Base-by-base conservation (phyloP, 257 asterid genomes). In the Voacanga thouarsii region DNA sequence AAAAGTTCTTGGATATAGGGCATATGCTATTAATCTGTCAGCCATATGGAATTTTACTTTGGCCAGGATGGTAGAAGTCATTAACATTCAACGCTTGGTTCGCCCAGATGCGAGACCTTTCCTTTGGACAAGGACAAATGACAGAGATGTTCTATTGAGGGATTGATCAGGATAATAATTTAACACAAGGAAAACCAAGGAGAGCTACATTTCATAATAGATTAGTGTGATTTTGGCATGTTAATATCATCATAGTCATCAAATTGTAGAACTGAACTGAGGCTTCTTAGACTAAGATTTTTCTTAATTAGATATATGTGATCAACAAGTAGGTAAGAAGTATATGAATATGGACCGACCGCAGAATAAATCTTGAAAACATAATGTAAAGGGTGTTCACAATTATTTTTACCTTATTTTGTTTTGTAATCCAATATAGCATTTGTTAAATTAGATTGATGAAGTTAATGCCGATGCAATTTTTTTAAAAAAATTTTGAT, bases 261-360 rank as follows among this genome's bases (percentile, higher is more conserved):
- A 69, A 45, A 43, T 10, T 9, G 1, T 69, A 10, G n/a, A 49
- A 53, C 2, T n/a, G 68, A 74, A 37, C 23, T 64, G 30, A 37
- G 68, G 43, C 26, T 15, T 51, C 23, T 12, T n/a, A 21, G 41
- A 7, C 56, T 57, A 4, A 43, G n/a, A 60, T 30, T 12, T 14
- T 44, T 44, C 28, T 16, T 72, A 21, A 28, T 45, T n/a, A 4
- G 70, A 59, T 43, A 44, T 43, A 41, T 23, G 44, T 18, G 12
- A 60, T 43, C 68, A 33, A 49, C 45, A 47, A 10, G 50, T 8
- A 14, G 11, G n/a, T 21, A 30, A 5, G 21, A 37, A 63, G 50
- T 59, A 78, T 72, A 71, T 59, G 71, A 78, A 47, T 41, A 67
- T 18, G 50, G 72, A 30, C 24, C 24, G 47, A 45, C 75, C 75